Base-by-base conservation (phyloP, 1,139 yeast genomes). In the Lodderomyces beijingensis region DNA sequence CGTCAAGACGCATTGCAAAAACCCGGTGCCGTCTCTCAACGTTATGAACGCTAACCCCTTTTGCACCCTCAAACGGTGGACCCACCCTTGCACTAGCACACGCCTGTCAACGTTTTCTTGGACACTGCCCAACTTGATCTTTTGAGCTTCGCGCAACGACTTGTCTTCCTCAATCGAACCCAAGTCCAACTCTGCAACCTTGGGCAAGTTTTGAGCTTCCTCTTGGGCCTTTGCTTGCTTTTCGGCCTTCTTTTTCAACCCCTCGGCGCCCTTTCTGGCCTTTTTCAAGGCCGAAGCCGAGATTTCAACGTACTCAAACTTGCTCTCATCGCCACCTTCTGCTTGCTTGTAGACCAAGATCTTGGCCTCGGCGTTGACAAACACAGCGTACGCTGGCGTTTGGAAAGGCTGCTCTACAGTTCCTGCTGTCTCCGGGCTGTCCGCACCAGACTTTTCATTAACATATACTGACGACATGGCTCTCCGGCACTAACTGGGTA, bases 191-290 rank as follows among this genome's bases (percentile, higher is more conserved):
- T 88, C 84, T 46, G 85, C 94, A 46, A 87, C 57, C 53, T 80
- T 76, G 53, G 77, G 76, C 17, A 30, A 25, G 18, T 25, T 16
- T 14, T 24, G 27, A n/a, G 12, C 24, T 13, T 30, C 28, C 33
- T 86, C 80, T 34, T 77, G 78, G 27, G 73, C 80, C 52, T 71
- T 76, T 39, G 70, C 63, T 42, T 82, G 85, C 67, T 89, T 89
- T 50, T 84, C 93, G 32, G 77, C 81, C 63, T 89, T 93, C 67
- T 89, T 91, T 62, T 77, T 86, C 46, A 91, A 66, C 5, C 95
- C 91, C 27, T 89, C 97, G 41, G 85, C 91, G 38, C 96, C 96
- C 60, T 93, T 93, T 62, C 86, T 86, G 49, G 98, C 97, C 64
- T 89, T 91, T 66, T 93, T 93, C 54, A 89, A 67, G 4, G 96